Evolutionary conservation across 148 eudicot species (phyloP).

Genomic region (Polygonum aviculare): DNA sequence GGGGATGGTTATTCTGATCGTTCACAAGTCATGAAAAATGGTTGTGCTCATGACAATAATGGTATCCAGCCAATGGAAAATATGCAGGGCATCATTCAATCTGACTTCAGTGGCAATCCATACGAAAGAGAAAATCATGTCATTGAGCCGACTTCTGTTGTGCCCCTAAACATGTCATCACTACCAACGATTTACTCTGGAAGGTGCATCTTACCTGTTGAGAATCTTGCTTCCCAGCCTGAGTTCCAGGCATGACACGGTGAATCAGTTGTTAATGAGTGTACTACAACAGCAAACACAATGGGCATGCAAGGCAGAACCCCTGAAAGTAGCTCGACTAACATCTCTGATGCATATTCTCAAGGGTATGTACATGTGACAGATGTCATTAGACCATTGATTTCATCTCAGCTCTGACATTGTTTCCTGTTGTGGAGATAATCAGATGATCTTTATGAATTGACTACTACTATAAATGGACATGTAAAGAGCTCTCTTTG

Average conservation of each 20-base stretch:
- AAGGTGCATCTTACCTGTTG: conserved; percentile 32
- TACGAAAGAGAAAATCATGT: conserved; percentile 17
- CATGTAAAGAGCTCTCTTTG: not conserved
- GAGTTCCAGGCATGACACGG: conserved; percentile 23
- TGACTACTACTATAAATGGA: not conserved
- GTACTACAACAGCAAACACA: conserved; percentile 31
- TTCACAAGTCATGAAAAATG: conserved; percentile 35
- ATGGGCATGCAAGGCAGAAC: conserved; percentile 25
- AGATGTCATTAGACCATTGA: not conserved
- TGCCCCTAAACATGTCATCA: not conserved
- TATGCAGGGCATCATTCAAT: conserved; percentile 39
- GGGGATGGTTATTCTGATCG: conserved; percentile 54
- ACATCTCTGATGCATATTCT: conserved; percentile 55
- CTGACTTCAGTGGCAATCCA: conserved; percentile 36
- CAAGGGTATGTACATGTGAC: conserved; percentile 53
- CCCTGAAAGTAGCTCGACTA: conserved; percentile 35
- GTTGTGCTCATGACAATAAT: conserved; percentile 43
- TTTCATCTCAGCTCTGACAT: not conserved
- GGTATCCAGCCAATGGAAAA: conserved; percentile 29
- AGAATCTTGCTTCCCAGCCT: conserved; percentile 33
- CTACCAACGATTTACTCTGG: conserved; percentile 28
- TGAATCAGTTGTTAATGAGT: conserved; percentile 30
- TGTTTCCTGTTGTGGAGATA: not conserved
- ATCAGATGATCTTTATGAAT: not conserved
- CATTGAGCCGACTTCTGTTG: conserved; percentile 25